phyloP scores from a whole-genome alignment of 768 basidiomycete species.

The Leccinum rimulosum region DNA sequence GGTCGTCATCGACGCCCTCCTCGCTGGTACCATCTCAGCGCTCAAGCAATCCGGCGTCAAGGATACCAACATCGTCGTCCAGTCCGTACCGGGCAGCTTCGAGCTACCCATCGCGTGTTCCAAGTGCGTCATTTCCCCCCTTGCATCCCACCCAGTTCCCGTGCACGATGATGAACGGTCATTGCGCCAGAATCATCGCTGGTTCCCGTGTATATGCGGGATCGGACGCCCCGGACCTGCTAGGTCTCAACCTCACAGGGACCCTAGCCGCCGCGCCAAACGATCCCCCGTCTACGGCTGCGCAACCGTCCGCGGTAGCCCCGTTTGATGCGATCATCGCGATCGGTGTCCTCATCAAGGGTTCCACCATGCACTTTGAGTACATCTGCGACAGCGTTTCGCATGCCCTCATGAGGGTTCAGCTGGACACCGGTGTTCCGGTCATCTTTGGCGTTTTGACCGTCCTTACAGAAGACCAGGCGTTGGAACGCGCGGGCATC shows the following conservation, averaged over 20 bases:
- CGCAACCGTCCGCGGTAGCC: conserved; percentile 46
- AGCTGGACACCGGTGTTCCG: conserved; percentile 89
- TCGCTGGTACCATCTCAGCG: conserved; percentile 75
- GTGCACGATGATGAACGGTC: conserved; percentile 5
- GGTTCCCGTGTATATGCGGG: conserved; percentile 82
- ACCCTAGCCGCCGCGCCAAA: conserved; percentile 34
- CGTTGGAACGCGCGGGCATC: conserved; percentile 89
- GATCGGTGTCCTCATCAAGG: conserved; percentile 97
- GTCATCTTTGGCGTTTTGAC: conserved; percentile 97
- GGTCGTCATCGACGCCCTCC: conserved; percentile 77
- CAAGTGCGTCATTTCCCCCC: conserved; percentile 52
- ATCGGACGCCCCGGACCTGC: conserved; percentile 76
- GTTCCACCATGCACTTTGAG: conserved; percentile 98
- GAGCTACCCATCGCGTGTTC: conserved; percentile 88
- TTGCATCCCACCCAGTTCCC: not conserved
- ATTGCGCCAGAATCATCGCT: conserved; percentile 67
- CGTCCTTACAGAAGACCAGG: conserved; percentile 89
- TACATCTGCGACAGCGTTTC: conserved; percentile 96
- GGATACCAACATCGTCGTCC: conserved; percentile 83
- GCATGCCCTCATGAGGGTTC: conserved; percentile 91
- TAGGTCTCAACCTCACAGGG: conserved; percentile 48
- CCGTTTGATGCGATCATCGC: conserved; percentile 97
- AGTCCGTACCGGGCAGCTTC: conserved; percentile 92
- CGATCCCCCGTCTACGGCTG: conserved; percentile 23
- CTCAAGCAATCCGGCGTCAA: conserved; percentile 86